A percentile compares a stretch with the other conserved stretches of the same genome.
Evolutionary conservation across 768 basidiomycete genomes (phyloP).

Genomic region (Lactarius hengduanensis): DNA sequence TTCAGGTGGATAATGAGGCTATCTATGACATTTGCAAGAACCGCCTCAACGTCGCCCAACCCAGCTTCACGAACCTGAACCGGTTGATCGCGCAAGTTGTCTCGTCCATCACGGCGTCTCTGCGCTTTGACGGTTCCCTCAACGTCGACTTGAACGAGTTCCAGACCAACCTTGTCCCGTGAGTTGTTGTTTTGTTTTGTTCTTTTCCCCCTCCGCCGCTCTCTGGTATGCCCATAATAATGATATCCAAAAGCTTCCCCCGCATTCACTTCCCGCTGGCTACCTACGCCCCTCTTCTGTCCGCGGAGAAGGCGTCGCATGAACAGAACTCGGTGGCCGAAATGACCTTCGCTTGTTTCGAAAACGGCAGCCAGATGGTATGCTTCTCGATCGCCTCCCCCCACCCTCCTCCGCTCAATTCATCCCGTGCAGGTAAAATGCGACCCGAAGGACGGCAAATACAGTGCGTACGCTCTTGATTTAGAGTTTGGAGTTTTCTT

Average conservation of each 20-base stretch:
- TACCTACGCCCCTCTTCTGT: slow-evolving; percentile 92
- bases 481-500: not conserved
- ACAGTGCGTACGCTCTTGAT: slow-evolving; percentile 61
- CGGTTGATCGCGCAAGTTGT: slow-evolving; percentile 98
- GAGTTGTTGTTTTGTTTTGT: slow-evolving; percentile 35
- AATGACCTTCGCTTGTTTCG: slow-evolving; percentile 99
- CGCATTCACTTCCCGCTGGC: slow-evolving; percentile 99
- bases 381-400: not conserved
- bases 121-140: slow-evolving; percentile 95
- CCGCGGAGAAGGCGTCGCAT: slow-evolving; percentile 92
- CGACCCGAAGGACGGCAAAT: slow-evolving; percentile 97
- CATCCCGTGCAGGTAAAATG: slow-evolving; percentile 56
- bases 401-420: slow-evolving; percentile 4
- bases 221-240: not conserved
- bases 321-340: slow-evolving; percentile 97
- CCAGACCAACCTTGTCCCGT: slow-evolving; percentile 98
- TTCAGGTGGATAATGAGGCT: slow-evolving; percentile 95
- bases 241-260: slow-evolving; percentile 64
- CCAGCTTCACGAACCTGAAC: slow-evolving; percentile 93
- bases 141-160: slow-evolving; percentile 98
- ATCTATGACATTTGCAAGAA: slow-evolving; percentile 99
- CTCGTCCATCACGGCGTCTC: slow-evolving; percentile 94
- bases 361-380: slow-evolving; percentile 93
- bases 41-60: slow-evolving; percentile 79
- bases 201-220: slow-evolving; percentile 4